Percentiles rank a stretch among this genome's conserved stretches.
Evolutionary conservation across 2,329 filamentous ascomycete genomes (phyloP).

Genomic region (Alternaria viburni): DNA sequence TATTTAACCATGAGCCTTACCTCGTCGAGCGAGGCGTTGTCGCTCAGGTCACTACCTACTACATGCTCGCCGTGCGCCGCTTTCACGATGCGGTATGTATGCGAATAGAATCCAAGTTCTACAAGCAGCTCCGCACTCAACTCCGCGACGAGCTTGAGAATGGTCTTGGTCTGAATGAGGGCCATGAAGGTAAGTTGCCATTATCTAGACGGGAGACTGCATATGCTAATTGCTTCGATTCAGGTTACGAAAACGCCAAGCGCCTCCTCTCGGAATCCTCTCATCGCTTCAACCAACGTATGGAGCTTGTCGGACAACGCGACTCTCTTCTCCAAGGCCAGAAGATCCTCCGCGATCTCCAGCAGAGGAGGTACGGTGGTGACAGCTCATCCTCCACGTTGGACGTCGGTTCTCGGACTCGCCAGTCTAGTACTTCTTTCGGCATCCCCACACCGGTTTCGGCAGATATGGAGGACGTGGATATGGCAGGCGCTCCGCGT

Average conservation of each 20-base stretch:
- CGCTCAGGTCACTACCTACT: slow-evolving; percentile 71
- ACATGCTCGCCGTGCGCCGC: slow-evolving; percentile 68
- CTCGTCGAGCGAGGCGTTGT: slow-evolving; percentile 66
- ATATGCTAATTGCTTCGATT: too few species aligned
- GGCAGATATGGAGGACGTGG: background rate
- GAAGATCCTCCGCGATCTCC: slow-evolving; percentile 17
- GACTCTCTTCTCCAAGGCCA: slow-evolving; percentile 4
- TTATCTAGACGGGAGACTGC: too few species aligned
- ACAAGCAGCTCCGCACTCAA: slow-evolving; percentile 27
- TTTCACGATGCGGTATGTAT: slow-evolving; percentile 64
- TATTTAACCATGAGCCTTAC: slow-evolving; percentile 65
- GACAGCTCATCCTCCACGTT: too few species aligned
- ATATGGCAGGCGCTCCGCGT: background rate
- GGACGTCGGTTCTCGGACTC: too few species aligned
- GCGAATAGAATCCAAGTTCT: slow-evolving; percentile 48
- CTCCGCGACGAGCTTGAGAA: slow-evolving; percentile 35
- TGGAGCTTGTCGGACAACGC: too few species aligned
- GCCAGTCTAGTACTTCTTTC: background rate
- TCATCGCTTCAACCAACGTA: too few species aligned
- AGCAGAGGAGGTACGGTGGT: slow-evolving; percentile 22
- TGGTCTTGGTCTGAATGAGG: slow-evolving; percentile 28
- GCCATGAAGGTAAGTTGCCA: background rate
- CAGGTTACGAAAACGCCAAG: too few species aligned
- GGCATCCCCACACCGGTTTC: background rate
- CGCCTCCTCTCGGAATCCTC: too few species aligned